These are phyloP conservation scores for Aristolochia californica DNA, from an alignment of 164 flowering plant species.

Conservation along the genomic window DNA sequence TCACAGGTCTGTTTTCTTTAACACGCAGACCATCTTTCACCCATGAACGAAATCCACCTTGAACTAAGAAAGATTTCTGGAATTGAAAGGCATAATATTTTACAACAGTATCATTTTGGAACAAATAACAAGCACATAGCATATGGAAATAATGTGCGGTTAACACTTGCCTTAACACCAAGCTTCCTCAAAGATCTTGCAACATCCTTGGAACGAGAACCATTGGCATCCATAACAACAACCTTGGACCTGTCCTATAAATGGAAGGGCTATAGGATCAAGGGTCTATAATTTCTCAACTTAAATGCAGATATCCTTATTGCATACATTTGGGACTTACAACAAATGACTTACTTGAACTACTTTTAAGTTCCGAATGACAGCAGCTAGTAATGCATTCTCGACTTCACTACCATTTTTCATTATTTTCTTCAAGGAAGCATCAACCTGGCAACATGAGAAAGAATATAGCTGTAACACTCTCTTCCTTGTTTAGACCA, in stretches of 20 bases:
- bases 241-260: constrained; percentile 88
- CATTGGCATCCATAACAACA: constrained; percentile 85
- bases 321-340: neutral
- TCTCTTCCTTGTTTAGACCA: neutral
- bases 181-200: constrained; percentile 86
- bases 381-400: constrained; percentile 50
- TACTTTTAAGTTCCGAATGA: constrained; percentile 70
- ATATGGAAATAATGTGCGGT: neutral
- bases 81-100: constrained; percentile 1
- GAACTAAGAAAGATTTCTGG: constrained; percentile 67
- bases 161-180: constrained; percentile 62
- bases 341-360: constrained; percentile 44
- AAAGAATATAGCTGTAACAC: neutral
- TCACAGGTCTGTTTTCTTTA: constrained; percentile 81
- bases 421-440: constrained; percentile 43
- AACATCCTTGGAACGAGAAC: constrained; percentile 73
- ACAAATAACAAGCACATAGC: neutral
- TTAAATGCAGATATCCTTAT: constrained; percentile 1
- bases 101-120: neutral
- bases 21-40: constrained; percentile 61
- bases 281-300: constrained; percentile 11
- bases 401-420: constrained; percentile 63
- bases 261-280: constrained; percentile 15
- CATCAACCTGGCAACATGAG: constrained; percentile 41
- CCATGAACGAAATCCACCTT: constrained; percentile 90